Evolutionary conservation across 176 grass and related monocot genomes (phyloP), one percentile per base, ranked within the genome.

Genomic region (Oryza meridionalis): DNA sequence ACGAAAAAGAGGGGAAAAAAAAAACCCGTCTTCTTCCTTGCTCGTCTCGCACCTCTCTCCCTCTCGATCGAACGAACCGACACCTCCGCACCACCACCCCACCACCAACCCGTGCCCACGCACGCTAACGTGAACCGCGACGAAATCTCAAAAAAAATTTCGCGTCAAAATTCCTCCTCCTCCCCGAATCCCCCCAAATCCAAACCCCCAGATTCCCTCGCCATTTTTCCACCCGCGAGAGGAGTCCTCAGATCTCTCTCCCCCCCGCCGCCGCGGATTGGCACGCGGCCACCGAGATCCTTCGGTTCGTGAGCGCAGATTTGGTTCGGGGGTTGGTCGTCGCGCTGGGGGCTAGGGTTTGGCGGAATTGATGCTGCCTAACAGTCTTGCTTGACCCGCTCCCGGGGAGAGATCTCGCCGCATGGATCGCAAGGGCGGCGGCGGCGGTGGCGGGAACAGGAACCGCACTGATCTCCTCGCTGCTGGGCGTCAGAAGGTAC

Each of bases 401-500:
- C 10, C 77, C 40, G 7, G 19, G 74, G 75, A 83, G 75, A 83
- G 84, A 86, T 86, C 88, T 86, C 84, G 86, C 84, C 80, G 50
- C 69, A 90, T 90, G 88, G 88, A 90, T 90, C 84, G 82, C 75
- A 90, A 70, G 75, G 84, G 87, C 26, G 67, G 33, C 33, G 33
- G 86, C 55, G 67, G 65, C 42, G 64, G 87, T 2, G 51, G 47
- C 27, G 63, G 70, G 9, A 87, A 83, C 69, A 93, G 51, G 24
- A 95, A 65, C 70, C 87, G 91, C 75, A 90, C 84, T 29, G 93
- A 98, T 95, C 96, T 90, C 85, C 80, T 98, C 45, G 91, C 93
- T 38, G 91, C 93, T 1, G 93, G 96, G 35, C 91, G 96, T 42
- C 95, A 98, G 81, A 98, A 95, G 96, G 96, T 92, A 42, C 25